Base-by-base conservation (phyloP, 2,329 filamentous ascomycete species). In the Phialocephala sp. region DNA sequence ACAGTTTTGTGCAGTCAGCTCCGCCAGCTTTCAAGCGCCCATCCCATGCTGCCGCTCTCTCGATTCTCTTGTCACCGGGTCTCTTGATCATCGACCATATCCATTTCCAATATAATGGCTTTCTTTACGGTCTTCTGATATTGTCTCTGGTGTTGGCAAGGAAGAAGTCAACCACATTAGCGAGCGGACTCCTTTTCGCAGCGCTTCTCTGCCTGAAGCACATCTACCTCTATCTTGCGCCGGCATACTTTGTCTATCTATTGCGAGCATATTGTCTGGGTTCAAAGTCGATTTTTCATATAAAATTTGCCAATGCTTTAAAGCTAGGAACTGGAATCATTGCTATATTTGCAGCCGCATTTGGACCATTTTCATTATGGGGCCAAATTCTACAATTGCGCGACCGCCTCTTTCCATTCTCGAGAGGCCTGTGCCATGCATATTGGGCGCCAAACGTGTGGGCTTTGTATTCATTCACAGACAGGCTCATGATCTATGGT, bases 371-470 rank as follows among this genome's bases (percentile, higher is more conserved):
- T 78, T 89, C 85, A 4, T 83, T 89, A 66, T 90, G 90, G 87
- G 88, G 87, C 9, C 95, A 98, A 79, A 86, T 97, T 18, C 86
- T 90, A 14, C 95, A 98, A 80, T 83, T 99, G 24, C 79, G 95
- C 66, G 90, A 88, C 75, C 86, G 95, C 41, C 81, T 99, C 9
- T 99, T 99, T 73, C 95, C 95, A 0, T 99, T 99, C 77, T 93
- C 93, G 0, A 85, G 95, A 66, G 95, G 95, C 0, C 82, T 99
- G 4, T 98, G 94, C 76, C 95, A 99, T 80, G 95, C 95, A 0
- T 99, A 99, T 78, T 99, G 95, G 95, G 95, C 95, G 14, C 94
- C 95, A 0, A 99, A 99, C 72, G 82, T 97, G 1, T 99, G 95
- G 95, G 94, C 95, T 0, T 86, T 98, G 76, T 99, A 99, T 79